phyloP scores from a whole-genome alignment of 352 stramenopile genomes.

The Phytopythium mirpurense region DNA sequence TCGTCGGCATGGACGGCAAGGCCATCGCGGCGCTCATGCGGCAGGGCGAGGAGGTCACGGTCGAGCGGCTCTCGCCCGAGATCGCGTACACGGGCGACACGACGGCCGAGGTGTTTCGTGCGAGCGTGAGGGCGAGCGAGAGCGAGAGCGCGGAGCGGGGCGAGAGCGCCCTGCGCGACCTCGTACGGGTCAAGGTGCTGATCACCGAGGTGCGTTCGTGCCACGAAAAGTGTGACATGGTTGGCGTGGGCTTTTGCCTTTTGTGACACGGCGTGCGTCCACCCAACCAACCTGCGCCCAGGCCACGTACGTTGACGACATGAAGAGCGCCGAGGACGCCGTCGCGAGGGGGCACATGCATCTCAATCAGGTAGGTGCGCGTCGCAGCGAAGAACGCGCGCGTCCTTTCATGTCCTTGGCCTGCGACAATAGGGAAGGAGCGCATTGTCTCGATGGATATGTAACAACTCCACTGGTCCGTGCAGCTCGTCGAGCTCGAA shows the following conservation, averaged over 20 bases:
- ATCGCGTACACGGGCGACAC: conserved; percentile 86
- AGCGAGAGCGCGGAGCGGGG: conserved; percentile 1
- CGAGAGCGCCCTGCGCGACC: conserved; percentile 21
- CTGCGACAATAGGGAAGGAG: no score
- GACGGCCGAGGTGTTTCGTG: conserved; percentile 49
- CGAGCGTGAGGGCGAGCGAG: neutral
- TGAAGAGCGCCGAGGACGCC: conserved; percentile 39
- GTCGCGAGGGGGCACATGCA: conserved; percentile 63
- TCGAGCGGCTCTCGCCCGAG: conserved; percentile 26
- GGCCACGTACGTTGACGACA: conserved; percentile 58
- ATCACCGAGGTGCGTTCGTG: conserved; percentile 78
- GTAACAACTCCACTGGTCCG: no score
- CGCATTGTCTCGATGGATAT: no score
- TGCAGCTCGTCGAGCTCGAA: conserved; percentile 39
- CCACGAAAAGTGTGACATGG: no score
- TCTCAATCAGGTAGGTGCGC: conserved; percentile 44
- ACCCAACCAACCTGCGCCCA: no score
- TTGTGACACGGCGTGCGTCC: no score
- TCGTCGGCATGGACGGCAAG: conserved; percentile 20
- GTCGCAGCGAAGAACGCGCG: neutral
- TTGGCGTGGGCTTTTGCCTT: no score
- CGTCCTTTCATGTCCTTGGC: no score
- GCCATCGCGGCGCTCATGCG: conserved; percentile 49
- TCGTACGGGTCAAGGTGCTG: conserved; percentile 60
- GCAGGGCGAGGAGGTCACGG: conserved; percentile 41